Conservation (phyloP, 1,284 basidiomycete genomes). For the Leccinum laetum region DNA sequence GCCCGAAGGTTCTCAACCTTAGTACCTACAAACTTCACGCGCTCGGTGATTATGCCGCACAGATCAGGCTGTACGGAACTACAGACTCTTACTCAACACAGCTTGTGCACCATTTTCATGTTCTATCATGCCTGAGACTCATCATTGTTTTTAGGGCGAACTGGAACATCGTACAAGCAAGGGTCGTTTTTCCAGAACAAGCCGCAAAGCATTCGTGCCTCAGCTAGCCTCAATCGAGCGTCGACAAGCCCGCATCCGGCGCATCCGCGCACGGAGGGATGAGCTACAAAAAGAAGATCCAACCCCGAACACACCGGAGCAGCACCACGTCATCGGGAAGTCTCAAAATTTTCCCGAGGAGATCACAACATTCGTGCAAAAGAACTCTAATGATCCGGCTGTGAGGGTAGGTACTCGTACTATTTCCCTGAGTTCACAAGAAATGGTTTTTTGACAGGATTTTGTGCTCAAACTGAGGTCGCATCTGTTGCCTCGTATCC, state of each 20-base stretch:
- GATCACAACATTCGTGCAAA: slow-evolving; percentile 15
- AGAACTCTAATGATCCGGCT: neutral
- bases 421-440: neutral
- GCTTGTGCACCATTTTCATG: neutral
- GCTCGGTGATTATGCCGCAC: neutral
- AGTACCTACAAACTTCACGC: neutral
- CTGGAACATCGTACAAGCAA: slow-evolving; percentile 10
- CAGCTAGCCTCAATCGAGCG: slow-evolving; percentile 7
- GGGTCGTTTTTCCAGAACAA: slow-evolving; percentile 4
- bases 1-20: neutral
- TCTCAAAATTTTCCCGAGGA: slow-evolving; percentile 13
- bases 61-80: neutral
- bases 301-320: neutral
- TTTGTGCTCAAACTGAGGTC: neutral
- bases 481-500: neutral
- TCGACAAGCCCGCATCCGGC: slow-evolving; percentile 4
- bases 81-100: neutral
- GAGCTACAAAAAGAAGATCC: neutral
- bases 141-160: neutral
- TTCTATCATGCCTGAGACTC: neutral
- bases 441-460: neutral
- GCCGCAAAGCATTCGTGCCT: slow-evolving; percentile 7
- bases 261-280: neutral
- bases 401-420: neutral
- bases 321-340: slow-evolving; percentile 18